A percentile compares a stretch with the other conserved stretches of the same genome.
phyloP scores from a whole-genome alignment of 345 rosid species.

The Cochlearia excelsa region DNA sequence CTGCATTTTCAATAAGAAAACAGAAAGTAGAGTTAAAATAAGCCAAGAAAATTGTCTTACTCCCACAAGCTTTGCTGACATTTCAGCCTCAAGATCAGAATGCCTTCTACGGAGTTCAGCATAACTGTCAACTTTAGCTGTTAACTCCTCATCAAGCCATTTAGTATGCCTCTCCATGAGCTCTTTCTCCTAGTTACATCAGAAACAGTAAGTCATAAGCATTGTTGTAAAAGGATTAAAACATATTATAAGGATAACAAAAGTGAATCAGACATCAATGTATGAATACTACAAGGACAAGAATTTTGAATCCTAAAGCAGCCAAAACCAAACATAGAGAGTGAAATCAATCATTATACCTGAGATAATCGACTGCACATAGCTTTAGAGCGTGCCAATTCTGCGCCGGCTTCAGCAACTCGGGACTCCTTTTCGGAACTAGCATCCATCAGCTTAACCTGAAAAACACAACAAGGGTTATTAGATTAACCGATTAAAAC shows the following conservation, averaged over 20 bases:
- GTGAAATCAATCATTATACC: conserved; percentile 51
- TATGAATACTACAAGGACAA: background rate
- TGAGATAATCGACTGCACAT: conserved; percentile 68
- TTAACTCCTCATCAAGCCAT: conserved; percentile 92
- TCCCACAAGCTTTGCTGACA: conserved; percentile 72
- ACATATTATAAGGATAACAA: background rate
- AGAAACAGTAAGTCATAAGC: conserved; percentile 17
- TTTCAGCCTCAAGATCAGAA: conserved; percentile 68
- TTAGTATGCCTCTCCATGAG: conserved; percentile 77
- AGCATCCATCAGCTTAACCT: conserved; percentile 68
- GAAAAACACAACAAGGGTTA: conserved; percentile 11
- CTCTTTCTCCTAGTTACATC: conserved; percentile 75
- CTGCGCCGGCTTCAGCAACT: conserved; percentile 58
- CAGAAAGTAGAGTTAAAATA: conserved; percentile 2
- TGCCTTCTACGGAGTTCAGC: conserved; percentile 59
- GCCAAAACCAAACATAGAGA: background rate
- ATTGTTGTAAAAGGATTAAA: conserved; percentile 6
- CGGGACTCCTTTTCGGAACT: conserved; percentile 69
- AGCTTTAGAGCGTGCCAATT: conserved; percentile 62
- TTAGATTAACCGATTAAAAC: background rate
- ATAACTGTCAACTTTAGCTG: conserved; percentile 61
- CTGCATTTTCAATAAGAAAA: background rate
- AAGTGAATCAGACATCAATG: background rate
- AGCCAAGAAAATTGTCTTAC: conserved; percentile 41
- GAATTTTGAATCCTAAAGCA: background rate